These are phyloP conservation scores for Pythium monospermum DNA, from an alignment of 352 stramenopile species.

Conservation along the genomic window DNA sequence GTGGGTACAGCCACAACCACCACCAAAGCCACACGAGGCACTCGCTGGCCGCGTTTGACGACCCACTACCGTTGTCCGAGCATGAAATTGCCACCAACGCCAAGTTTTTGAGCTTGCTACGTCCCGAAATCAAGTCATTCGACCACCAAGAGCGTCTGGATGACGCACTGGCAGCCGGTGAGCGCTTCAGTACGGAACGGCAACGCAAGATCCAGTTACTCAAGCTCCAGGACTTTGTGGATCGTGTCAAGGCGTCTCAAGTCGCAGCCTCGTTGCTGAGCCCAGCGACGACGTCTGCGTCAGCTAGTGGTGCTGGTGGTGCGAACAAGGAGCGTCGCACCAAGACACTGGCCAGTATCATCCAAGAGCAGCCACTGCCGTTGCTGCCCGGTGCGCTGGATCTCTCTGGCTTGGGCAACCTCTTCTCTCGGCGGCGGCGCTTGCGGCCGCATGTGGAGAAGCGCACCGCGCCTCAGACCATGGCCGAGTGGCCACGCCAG, in stretches of 20 bases:
- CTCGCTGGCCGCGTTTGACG: slow-evolving; percentile 35
- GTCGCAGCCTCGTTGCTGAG: slow-evolving; percentile 11
- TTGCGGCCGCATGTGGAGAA: slow-evolving; percentile 42
- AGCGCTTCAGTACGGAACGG: slow-evolving; percentile 35
- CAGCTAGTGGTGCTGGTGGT: no score
- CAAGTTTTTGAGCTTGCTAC: slow-evolving; percentile 50
- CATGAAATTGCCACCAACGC: slow-evolving; percentile 53
- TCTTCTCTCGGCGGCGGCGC: slow-evolving; percentile 52
- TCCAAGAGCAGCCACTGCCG: slow-evolving; percentile 83
- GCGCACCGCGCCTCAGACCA: slow-evolving; percentile 16
- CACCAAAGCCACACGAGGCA: slow-evolving; percentile 33
- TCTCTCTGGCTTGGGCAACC: slow-evolving; percentile 37
- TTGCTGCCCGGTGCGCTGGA: slow-evolving; percentile 66
- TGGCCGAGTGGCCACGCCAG: slow-evolving; percentile 51
- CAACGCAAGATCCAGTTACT: slow-evolving; percentile 42
- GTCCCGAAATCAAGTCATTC: slow-evolving; percentile 55
- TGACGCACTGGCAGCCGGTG: slow-evolving; percentile 28
- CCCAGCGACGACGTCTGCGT: slow-evolving; percentile 1
- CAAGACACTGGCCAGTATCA: slow-evolving; percentile 54
- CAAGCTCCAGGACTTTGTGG: slow-evolving; percentile 60
- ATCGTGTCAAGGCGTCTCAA: slow-evolving; percentile 40
- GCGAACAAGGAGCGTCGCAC: slow-evolving; percentile 5
- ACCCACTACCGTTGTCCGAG: slow-evolving; percentile 61
- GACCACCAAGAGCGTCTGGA: slow-evolving; percentile 43
- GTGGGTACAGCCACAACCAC: no score